Evolutionary conservation across 345 rosid species (phyloP).

Genomic region (Nephelium lappaceum): DNA sequence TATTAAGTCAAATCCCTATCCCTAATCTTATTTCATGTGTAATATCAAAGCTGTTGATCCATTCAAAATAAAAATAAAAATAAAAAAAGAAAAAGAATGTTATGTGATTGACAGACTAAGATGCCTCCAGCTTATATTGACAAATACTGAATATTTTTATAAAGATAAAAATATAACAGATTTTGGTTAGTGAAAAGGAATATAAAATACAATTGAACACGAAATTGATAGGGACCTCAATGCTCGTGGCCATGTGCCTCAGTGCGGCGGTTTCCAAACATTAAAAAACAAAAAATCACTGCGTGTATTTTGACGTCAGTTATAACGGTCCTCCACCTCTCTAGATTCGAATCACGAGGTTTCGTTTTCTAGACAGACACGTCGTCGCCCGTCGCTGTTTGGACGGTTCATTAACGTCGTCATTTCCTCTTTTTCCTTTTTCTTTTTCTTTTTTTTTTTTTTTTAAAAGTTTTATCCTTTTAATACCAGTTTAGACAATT

Average conservation of each 20-base stretch:
- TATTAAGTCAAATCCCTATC: too few species aligned
- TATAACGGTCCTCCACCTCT: neutral
- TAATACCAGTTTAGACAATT: too few species aligned
- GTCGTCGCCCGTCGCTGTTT: too few species aligned
- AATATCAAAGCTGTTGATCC: neutral
- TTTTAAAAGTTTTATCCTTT: too few species aligned
- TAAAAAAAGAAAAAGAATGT: neutral
- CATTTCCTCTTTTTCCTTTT: too few species aligned
- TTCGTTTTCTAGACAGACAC: neutral
- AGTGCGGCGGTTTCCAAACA: constrained; percentile 41
- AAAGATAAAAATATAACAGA: neutral
- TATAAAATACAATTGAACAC: neutral
- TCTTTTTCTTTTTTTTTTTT: too few species aligned
- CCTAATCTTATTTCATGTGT: too few species aligned
- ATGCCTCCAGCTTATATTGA: constrained; percentile 11
- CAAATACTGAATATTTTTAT: neutral
- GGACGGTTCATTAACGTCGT: neutral
- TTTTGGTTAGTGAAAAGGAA: neutral
- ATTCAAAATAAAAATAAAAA: neutral
- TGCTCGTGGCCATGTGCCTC: constrained; percentile 48
- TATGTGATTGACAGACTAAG: neutral
- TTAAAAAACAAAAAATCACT: too few species aligned
- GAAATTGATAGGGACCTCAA: constrained; percentile 22
- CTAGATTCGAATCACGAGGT: constrained; percentile 2
- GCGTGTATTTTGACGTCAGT: constrained; percentile 21